phyloP scores from a whole-genome alignment of 495 filamentous ascomycete genomes.

The Gamarada debralockiae region DNA sequence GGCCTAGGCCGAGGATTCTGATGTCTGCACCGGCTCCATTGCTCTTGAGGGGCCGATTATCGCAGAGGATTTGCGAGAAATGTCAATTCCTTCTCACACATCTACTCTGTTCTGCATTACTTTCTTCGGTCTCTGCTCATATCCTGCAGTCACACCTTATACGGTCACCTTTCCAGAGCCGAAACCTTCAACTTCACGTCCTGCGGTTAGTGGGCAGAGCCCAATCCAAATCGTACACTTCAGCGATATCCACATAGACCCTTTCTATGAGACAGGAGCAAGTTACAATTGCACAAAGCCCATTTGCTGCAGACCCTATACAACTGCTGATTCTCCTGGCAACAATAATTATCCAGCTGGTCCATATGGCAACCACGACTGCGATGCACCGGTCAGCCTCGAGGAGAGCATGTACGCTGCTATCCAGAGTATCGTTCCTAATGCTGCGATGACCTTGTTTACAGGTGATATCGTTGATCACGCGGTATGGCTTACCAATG shows the following conservation, averaged over 20 bases:
- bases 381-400: slow-evolving; percentile 45
- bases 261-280: slow-evolving; percentile 43
- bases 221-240: slow-evolving; percentile 53
- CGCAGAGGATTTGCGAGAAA: slow-evolving; percentile 37
- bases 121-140: slow-evolving; percentile 45
- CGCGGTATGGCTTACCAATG: not conserved
- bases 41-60: slow-evolving; percentile 45
- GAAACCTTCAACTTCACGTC: slow-evolving; percentile 37
- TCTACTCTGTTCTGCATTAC: slow-evolving; percentile 44
- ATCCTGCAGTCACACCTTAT: slow-evolving; percentile 38
- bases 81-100: slow-evolving; percentile 42
- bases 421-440: slow-evolving; percentile 35
- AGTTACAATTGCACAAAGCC: slow-evolving; percentile 49
- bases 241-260: slow-evolving; percentile 53
- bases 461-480: slow-evolving; percentile 36
- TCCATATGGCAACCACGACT: slow-evolving; percentile 42
- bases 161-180: slow-evolving; percentile 40
- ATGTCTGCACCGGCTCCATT: slow-evolving; percentile 35
- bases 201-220: slow-evolving; percentile 37
- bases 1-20: not conserved
- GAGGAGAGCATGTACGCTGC: slow-evolving; percentile 51
- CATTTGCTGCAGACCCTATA: slow-evolving; percentile 51
- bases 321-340: slow-evolving; percentile 36
- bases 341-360: slow-evolving; percentile 40
- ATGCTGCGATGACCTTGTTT: slow-evolving; percentile 37